Evolutionary conservation across 805 yeast species (phyloP).

Genomic region (Saccharomyces eubayanus): DNA sequence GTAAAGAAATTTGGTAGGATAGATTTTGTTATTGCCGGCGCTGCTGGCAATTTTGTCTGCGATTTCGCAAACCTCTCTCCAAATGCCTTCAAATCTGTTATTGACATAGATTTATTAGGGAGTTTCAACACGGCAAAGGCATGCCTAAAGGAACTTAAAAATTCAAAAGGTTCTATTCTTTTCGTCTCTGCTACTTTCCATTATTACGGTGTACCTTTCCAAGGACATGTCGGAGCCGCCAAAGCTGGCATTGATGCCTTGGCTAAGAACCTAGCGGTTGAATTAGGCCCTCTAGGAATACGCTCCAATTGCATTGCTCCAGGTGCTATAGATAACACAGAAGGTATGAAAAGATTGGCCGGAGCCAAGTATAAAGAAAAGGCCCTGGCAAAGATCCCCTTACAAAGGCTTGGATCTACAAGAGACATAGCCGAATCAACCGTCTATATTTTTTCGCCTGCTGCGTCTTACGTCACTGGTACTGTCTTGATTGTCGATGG

Average conservation of each 20-base stretch:
- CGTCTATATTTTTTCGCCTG: conserved; percentile 73
- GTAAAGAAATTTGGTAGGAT: conserved; percentile 65
- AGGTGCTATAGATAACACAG: conserved; percentile 81
- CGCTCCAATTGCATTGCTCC: conserved; percentile 85
- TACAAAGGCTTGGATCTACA: conserved; percentile 61
- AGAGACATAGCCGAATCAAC: conserved; percentile 84
- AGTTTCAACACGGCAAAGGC: conserved; percentile 88
- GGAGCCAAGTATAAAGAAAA: conserved; percentile 34
- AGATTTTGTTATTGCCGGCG: conserved; percentile 88
- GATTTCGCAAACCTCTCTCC: conserved; percentile 71
- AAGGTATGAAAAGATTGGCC: conserved; percentile 66
- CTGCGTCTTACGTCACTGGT: conserved; percentile 72
- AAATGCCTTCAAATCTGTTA: conserved; percentile 82
- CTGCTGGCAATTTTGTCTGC: conserved; percentile 87
- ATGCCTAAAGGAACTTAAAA: conserved; percentile 52
- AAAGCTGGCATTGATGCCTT: conserved; percentile 93
- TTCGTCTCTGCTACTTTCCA: conserved; percentile 88
- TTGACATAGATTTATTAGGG: conserved; percentile 81
- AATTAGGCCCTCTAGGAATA: conserved; percentile 83
- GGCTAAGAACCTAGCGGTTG: conserved; percentile 77
- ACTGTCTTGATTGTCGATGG: conserved; percentile 81
- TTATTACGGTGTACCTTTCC: conserved; percentile 82
- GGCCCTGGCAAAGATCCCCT: conserved; percentile 39
- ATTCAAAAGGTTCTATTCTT: conserved; percentile 60
- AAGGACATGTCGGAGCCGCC: conserved; percentile 87